Evolutionary conservation across 345 rosid genomes (phyloP).

Genomic region (Citrus cavaleriei): DNA sequence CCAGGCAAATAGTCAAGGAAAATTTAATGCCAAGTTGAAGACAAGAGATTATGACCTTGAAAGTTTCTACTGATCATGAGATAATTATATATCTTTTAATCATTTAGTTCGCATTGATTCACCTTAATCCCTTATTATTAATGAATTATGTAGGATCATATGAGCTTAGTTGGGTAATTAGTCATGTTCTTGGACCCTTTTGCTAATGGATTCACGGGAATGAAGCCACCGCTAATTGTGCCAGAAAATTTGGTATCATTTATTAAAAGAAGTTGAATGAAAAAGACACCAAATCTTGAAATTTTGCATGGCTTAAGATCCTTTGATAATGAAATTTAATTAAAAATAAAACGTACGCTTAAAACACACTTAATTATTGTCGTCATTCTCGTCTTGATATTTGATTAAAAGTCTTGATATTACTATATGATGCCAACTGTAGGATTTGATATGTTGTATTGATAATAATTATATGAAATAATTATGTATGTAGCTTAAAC

Average conservation of each 20-base stretch:
- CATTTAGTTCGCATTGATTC: neutral
- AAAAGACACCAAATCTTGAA: slow-evolving; percentile 28
- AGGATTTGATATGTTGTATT: neutral
- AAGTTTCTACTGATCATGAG: no score
- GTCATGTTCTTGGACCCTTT: slow-evolving; percentile 6
- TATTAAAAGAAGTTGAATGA: slow-evolving; percentile 13
- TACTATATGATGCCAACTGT: no score
- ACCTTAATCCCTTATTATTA: neutral
- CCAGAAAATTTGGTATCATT: slow-evolving; percentile 25
- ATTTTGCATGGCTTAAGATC: slow-evolving; percentile 7
- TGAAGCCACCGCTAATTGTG: slow-evolving; percentile 28
- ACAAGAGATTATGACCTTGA: neutral
- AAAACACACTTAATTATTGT: neutral
- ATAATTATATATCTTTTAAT: no score
- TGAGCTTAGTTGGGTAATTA: neutral
- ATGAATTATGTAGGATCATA: neutral
- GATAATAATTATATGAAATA: neutral
- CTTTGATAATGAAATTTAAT: slow-evolving; percentile 11
- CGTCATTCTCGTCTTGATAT: neutral
- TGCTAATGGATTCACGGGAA: neutral
- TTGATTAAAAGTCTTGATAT: no score
- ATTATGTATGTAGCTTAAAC: neutral
- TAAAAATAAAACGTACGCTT: neutral
- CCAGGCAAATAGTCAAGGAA: neutral
- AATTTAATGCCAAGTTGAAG: neutral